These are phyloP conservation scores for Coleophoma crateriformis DNA, from an alignment of 2,329 filamentous ascomycete genomes.

Conservation along the genomic window DNA sequence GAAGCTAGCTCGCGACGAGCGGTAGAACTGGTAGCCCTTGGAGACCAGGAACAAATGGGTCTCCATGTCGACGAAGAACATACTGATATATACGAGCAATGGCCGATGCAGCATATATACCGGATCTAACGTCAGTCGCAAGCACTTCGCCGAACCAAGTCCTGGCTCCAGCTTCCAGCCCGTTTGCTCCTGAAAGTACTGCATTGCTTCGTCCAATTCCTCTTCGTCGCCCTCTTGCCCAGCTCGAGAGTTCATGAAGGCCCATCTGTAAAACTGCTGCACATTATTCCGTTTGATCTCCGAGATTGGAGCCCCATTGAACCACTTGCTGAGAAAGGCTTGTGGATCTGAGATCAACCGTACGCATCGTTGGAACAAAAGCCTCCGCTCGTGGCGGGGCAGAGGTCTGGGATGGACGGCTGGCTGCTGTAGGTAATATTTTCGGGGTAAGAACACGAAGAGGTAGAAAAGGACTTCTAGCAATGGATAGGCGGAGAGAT, in stretches of 20 bases:
- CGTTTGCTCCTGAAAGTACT: conserved; percentile 40
- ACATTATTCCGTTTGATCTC: conserved; percentile 51
- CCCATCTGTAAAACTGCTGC: conserved; percentile 52
- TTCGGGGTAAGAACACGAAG: conserved; percentile 38
- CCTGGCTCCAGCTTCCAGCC: conserved; percentile 41
- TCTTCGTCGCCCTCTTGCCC: conserved; percentile 31
- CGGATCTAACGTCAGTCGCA: conserved; percentile 49
- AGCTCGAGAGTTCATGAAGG: conserved; percentile 44
- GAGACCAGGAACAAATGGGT: conserved; percentile 25
- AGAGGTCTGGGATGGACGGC: conserved; percentile 38
- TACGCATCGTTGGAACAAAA: conserved; percentile 42
- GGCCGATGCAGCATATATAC: conserved; percentile 47
- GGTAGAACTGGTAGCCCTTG: conserved; percentile 37
- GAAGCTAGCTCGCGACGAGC: conserved; percentile 31
- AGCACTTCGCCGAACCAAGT: conserved; percentile 39
- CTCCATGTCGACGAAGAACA: conserved; percentile 16
- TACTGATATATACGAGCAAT: conserved; percentile 47
- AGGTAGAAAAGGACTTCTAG: conserved; percentile 36
- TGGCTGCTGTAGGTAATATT: conserved; percentile 37
- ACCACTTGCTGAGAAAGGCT: conserved; percentile 48
- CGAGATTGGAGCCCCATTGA: conserved; percentile 39
- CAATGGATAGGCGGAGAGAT: not conserved
- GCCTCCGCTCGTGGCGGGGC: conserved; percentile 34
- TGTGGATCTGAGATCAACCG: conserved; percentile 42
- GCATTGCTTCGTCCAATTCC: conserved; percentile 45